Evolutionary conservation across 257 asterid genomes (phyloP).

Genomic region (Fraxinus pennsylvanica): DNA sequence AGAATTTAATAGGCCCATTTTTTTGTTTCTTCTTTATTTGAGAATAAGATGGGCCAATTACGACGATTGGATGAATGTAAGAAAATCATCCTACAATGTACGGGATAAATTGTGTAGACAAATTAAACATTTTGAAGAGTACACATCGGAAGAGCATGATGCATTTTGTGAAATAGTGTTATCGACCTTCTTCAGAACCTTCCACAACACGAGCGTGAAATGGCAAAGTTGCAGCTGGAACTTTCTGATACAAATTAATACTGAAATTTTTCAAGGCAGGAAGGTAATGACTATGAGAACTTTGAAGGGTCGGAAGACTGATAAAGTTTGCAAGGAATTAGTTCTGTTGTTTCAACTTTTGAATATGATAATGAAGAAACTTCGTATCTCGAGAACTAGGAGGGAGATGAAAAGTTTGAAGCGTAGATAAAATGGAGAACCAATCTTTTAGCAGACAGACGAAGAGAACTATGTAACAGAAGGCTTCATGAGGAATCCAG

Average conservation of each 20-base stretch:
- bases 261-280: neutral
- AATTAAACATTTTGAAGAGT: neutral
- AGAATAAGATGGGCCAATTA: no score
- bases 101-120: no score
- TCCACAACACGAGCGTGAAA: conserved; percentile 13
- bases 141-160: neutral
- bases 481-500: neutral
- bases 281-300: neutral
- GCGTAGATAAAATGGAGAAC: neutral
- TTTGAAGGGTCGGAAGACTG: conserved; percentile 22
- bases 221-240: conserved; percentile 22
- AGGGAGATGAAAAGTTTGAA: conserved; percentile 13
- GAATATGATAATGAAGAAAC: conserved; percentile 30
- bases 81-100: neutral
- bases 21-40: no score
- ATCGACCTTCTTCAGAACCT: conserved; percentile 19
- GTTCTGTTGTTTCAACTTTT: conserved; percentile 25
- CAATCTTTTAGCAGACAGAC: neutral
- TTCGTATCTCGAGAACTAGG: conserved; percentile 14
- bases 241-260: neutral
- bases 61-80: neutral
- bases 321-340: conserved; percentile 38
- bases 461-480: neutral
- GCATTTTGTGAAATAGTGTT: neutral
- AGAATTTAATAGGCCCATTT: no score